Base-by-base conservation (phyloP, 352 stramenopile species). In the Phytopythium helicoides region DNA sequence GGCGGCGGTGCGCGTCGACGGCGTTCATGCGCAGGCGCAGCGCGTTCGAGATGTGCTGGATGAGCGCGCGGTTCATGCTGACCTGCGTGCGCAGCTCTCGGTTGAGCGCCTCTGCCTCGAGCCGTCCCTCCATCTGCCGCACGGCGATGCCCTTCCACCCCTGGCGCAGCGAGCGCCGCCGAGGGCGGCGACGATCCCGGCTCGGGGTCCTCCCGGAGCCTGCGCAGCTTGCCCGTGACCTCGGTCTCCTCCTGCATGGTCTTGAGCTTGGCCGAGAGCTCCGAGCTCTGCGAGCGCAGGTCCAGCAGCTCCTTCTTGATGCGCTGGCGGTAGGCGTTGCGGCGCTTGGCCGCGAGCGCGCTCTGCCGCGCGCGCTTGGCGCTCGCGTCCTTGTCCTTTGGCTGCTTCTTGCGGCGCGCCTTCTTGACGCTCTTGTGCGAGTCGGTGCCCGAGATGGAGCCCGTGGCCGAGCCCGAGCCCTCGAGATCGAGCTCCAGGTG, bases 251-350 rank as follows among this genome's bases (percentile, higher is more conserved):
- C 56, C 16, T 65, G 56, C 19, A 79, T 41, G 22, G 55, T 62
- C 34, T 54, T 33, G 14, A 79, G 23, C 19, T 71, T 53, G 16
- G 47, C 31, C 6, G 65, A 68, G 31, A 79, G 46, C n/a, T 71
- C 56, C 26, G 52, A 56, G 31, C 70, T 64, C 40, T 71, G 50
- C 8, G 42, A 21, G 5, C 62, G 62, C 15, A 79, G 38, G 12
- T 61, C 51, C 48, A 66, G 53, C 39, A 73, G 61, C 56, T 79
- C 69, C 3, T 48, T 50, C 26, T 76, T 76, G 39, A 71, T 61
- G 8, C 56, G 56, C 44, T 73, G 47, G 6, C 69, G 69, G 34
- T 79, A 76, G 26, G 59, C 40, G 41, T 70, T 69, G 23, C 62
- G 65, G 33, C 64, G 64, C 8, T 57, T 48, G 1, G 64, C 60